A percentile compares a stretch with the other conserved stretches of the same genome.
These are phyloP conservation scores for Cystobasidium ongulense DNA, from an alignment of 768 basidiomycete genomes.

Conservation along the genomic window DNA sequence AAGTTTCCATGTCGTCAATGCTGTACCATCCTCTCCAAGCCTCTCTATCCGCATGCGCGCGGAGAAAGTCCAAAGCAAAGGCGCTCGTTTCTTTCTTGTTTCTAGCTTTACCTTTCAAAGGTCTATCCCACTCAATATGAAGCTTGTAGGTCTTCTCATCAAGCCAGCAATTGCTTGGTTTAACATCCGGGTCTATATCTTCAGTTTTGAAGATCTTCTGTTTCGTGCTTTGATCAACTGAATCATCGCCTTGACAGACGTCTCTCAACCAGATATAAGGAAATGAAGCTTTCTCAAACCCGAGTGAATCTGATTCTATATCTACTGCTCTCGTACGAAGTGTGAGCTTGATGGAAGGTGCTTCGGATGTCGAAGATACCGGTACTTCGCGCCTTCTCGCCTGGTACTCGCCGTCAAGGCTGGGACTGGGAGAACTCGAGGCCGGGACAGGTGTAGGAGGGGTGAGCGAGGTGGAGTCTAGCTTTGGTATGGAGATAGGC, in stretches of 20 bases:
- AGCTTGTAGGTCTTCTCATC: slow-evolving; percentile 42
- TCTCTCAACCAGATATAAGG: slow-evolving; percentile 76
- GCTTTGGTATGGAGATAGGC: not conserved
- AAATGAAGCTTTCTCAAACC: slow-evolving; percentile 45
- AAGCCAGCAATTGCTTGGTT: slow-evolving; percentile 50
- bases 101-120: slow-evolving; percentile 48
- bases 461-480: not conserved
- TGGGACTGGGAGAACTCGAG: not conserved
- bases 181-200: slow-evolving; percentile 55
- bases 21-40: slow-evolving; percentile 11
- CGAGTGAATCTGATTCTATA: slow-evolving; percentile 12
- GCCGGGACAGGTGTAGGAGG: not conserved
- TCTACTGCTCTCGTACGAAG: slow-evolving; percentile 21
- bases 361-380: not conserved
- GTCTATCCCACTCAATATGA: slow-evolving; percentile 51
- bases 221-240: slow-evolving; percentile 65
- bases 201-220: slow-evolving; percentile 70
- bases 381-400: not conserved
- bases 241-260: slow-evolving; percentile 63
- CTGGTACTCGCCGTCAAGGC: not conserved
- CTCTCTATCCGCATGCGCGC: slow-evolving; percentile 3
- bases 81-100: slow-evolving; percentile 31
- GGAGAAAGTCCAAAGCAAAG: slow-evolving; percentile 32
- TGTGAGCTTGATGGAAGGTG: slow-evolving; percentile 5
- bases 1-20: slow-evolving; percentile 36